Conservation (phyloP, 805 yeast genomes). For the Pichia phayaonensis region DNA sequence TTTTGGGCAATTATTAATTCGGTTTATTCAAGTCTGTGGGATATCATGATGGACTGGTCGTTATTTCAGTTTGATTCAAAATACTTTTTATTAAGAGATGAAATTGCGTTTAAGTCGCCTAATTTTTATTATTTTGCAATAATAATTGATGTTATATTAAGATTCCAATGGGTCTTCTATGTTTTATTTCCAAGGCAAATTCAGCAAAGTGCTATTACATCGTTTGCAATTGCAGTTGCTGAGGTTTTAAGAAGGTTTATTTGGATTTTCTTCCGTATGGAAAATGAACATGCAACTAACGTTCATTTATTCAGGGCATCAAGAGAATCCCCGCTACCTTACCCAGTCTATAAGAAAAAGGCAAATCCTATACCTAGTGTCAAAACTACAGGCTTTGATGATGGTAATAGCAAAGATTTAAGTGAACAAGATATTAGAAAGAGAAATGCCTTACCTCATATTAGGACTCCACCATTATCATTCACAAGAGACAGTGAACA, state of each 20-base stretch:
- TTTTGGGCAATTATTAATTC: constrained; percentile 71
- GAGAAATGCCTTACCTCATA: constrained; percentile 3
- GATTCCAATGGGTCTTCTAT: constrained; percentile 92
- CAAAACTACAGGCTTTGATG: constrained; percentile 18
- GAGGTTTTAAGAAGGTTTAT: constrained; percentile 77
- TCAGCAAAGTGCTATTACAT: constrained; percentile 81
- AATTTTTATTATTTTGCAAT: constrained; percentile 69
- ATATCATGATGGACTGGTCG: constrained; percentile 94
- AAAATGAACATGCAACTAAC: constrained; percentile 91
- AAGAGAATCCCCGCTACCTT: constrained; percentile 81
- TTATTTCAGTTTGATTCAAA: constrained; percentile 58
- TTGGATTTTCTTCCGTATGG: constrained; percentile 91
- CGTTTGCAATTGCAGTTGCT: constrained; percentile 75
- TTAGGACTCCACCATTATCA: constrained; percentile 3
- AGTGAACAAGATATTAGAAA: constrained; percentile 92
- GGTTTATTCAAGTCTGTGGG: constrained; percentile 70
- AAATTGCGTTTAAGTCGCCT: constrained; percentile 54
- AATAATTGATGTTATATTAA: constrained; percentile 58
- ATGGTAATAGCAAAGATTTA: constrained; percentile 89
- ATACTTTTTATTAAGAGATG: constrained; percentile 58
- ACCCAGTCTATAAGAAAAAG: constrained; percentile 32
- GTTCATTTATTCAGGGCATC: constrained; percentile 81
- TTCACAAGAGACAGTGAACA: neutral
- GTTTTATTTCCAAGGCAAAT: constrained; percentile 68
- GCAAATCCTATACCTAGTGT: neutral